Percentiles rank a stretch among this genome's conserved stretches.
These are phyloP conservation scores for Penicillium fimorum DNA, from an alignment of 495 filamentous ascomycete genomes.

Conservation along the genomic window DNA sequence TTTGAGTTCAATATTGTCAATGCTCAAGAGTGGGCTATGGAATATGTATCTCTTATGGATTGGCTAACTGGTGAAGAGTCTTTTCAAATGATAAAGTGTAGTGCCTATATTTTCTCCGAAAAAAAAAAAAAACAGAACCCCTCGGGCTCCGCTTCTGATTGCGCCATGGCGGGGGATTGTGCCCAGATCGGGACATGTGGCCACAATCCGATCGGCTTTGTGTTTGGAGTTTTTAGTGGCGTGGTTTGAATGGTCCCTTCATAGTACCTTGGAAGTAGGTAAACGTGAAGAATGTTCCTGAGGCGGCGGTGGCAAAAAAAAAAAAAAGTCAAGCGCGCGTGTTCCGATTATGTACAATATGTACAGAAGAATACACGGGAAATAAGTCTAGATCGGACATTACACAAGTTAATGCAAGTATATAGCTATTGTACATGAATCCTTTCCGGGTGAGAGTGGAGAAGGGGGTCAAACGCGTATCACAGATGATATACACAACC, in stretches of 20 bases:
- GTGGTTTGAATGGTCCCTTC: not conserved
- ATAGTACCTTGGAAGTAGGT: not conserved
- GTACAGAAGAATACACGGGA: not conserved
- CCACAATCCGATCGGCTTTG: not conserved
- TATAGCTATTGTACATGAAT: constrained; percentile 33
- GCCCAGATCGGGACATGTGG: constrained; percentile 1
- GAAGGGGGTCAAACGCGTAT: constrained; percentile 20
- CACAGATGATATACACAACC: constrained; percentile 30
- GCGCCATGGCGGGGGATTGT: constrained; percentile 23
- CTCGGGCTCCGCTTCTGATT: constrained; percentile 27
- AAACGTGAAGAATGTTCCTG: constrained; percentile 5
- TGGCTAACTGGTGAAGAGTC: not conserved
- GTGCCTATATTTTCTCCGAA: not conserved
- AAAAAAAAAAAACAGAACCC: not conserved
- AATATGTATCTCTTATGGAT: not conserved
- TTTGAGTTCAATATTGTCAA: not conserved
- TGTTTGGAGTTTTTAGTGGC: not conserved
- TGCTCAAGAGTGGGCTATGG: not conserved
- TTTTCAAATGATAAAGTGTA: not conserved
- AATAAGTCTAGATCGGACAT: constrained; percentile 12
- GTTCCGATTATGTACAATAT: not conserved
- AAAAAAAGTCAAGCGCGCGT: not conserved
- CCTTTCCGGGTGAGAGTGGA: constrained; percentile 30
- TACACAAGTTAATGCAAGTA: constrained; percentile 25
- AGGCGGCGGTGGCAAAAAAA: constrained; percentile 30